Conservation (phyloP, 805 yeast species). For the Torulaspora franciscae region DNA sequence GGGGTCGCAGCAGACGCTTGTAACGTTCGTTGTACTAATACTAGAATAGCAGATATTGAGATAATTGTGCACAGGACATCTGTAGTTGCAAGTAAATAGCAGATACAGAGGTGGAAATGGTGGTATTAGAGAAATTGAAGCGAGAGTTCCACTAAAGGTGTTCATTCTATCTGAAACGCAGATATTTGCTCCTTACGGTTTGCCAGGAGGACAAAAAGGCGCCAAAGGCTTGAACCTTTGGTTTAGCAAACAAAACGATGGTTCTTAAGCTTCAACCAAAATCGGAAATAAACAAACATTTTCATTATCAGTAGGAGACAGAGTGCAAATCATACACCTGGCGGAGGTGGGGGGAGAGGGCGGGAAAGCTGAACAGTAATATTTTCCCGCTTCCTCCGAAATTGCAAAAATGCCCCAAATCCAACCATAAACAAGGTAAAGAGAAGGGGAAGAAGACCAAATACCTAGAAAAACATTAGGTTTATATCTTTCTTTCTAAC, state of each 20-base stretch:
- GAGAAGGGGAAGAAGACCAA: too few species aligned
- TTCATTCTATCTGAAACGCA: slow-evolving; percentile 84
- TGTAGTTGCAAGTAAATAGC: slow-evolving; percentile 64
- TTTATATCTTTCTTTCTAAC: too few species aligned
- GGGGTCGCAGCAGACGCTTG: slow-evolving; percentile 61
- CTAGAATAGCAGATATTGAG: slow-evolving; percentile 87
- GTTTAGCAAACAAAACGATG: slow-evolving; percentile 37
- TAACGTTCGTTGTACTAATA: slow-evolving; percentile 85
- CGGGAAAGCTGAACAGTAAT: slow-evolving; percentile 39
- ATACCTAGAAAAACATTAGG: too few species aligned
- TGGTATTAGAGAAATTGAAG: slow-evolving; percentile 76
- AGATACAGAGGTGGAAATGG: slow-evolving; percentile 81
- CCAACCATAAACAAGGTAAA: too few species aligned
- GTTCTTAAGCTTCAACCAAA: slow-evolving; percentile 36
- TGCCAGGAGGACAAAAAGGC: slow-evolving; percentile 77
- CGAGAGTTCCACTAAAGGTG: slow-evolving; percentile 61
- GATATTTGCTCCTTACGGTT: slow-evolving; percentile 77
- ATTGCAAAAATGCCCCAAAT: too few species aligned
- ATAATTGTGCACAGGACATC: slow-evolving; percentile 85
- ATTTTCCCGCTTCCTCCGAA: background rate
- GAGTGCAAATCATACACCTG: slow-evolving; percentile 68
- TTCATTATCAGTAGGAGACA: slow-evolving; percentile 53
- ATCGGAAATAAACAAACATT: slow-evolving; percentile 72
- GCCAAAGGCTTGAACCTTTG: slow-evolving; percentile 60
- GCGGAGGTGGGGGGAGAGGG: slow-evolving; percentile 88